Evolutionary conservation across 805 yeast species (phyloP), one percentile per base, ranked within the genome.

Genomic region (Pichia membranifaciens): DNA sequence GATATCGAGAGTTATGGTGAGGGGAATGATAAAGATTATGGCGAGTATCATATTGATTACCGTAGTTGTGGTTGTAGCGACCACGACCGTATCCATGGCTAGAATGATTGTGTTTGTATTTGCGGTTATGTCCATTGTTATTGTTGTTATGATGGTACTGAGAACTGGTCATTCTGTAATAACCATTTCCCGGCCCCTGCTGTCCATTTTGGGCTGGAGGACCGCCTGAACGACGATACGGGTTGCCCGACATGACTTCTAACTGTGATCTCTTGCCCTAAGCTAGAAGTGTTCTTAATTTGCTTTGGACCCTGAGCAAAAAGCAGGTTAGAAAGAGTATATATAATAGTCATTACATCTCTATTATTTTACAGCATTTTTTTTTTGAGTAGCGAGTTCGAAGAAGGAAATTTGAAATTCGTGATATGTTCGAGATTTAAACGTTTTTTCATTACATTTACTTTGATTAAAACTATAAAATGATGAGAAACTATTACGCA

Each of bases 211-310:
- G 38, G 4, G 36, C 13, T 1, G 42, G 35, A 3, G 49, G 17
- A 2, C 10, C 34, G 5, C 50, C 46, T 5, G 38, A 39, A 18
- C 50, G 33, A 23, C 50, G 42, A 23, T 47, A 47, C 10, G 38
- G 47, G 28, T 47, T 41, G 13, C 41, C 44, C 5, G 50, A 47
- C 50, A 47, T 47, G 2, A 25, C 10, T n/a, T n/a, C n/a, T n/a
- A n/a, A n/a, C n/a, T n/a, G n/a, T n/a, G n/a, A n/a, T n/a, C n/a
- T n/a, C n/a, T n/a, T n/a, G n/a, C n/a, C n/a, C n/a, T n/a, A n/a
- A n/a, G n/a, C n/a, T n/a, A n/a, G n/a, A n/a, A n/a, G n/a, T n/a
- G n/a, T n/a, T n/a, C n/a, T n/a, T n/a, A n/a, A n/a, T n/a, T n/a
- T n/a, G n/a, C n/a, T n/a, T n/a, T n/a, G n/a, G n/a, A n/a, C n/a